Evolutionary conservation across 441 rosid species (phyloP), one percentile per base, ranked within the genome.

Genomic region (Adansonia grandidieri): DNA sequence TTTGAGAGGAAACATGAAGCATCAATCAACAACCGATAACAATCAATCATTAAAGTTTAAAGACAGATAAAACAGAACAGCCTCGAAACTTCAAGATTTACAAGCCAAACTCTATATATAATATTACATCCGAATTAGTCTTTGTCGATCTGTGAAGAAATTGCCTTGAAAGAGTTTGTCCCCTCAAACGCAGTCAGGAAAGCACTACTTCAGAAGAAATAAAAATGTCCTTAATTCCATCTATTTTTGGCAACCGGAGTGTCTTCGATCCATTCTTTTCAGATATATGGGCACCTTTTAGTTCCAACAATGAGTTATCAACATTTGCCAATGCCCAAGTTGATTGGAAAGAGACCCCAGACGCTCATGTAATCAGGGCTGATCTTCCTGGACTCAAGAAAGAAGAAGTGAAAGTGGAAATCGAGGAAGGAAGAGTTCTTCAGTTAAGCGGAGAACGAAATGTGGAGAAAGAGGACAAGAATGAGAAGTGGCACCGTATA

Each of bases 401-500:
- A 32, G 37, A 32, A 32, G 37, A 32, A 32, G 37, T 32, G 37
- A 32, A 32, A 32, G 37, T 32, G 37, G 37, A 32, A 32, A 32
- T 45, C 2, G 48, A 45, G 48, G 48, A 45, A 45, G 48, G 78
- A 22, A 77, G 71, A n/a, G 44, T 81, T 76, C 80, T 83, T 6
- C 80, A 81, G 75, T 77, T 85, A 45, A 83, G 83, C 6, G 88
- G 83, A 7, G 83, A 85, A 81, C 60, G 88, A 17, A 71, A 9
- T 45, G 48, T 45, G 53, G 53, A 48, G 15, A 50, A 50, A 50
- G 54, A 45, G 37, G 88, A 81, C 14, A 74, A 85, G 71, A 83
- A 74, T 15, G 86, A 85, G 44, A 81, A 50, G 51, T 85, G 86
- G 83, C 85, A 82, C 19, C 76, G 82, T 0, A 45, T 83, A 0